These are phyloP conservation scores for Colletotrichum camelliae DNA, from an alignment of 2,329 filamentous ascomycete species.

Conservation along the genomic window DNA sequence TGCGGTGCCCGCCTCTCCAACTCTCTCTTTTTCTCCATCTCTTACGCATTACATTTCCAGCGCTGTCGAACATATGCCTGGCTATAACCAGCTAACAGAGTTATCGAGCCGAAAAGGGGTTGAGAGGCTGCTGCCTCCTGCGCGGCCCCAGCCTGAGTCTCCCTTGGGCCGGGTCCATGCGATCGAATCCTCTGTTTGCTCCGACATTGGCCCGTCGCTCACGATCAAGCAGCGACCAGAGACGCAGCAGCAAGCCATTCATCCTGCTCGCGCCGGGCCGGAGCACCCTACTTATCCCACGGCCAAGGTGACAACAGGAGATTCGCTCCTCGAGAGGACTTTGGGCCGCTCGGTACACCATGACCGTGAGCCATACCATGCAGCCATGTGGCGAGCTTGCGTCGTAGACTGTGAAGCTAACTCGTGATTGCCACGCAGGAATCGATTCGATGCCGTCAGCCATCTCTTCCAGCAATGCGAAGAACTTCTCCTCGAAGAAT, in stretches of 20 bases:
- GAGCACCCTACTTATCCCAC: not conserved
- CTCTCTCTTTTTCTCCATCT: not conserved
- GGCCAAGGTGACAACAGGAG: not conserved
- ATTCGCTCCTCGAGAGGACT: not conserved
- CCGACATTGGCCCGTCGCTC: not conserved
- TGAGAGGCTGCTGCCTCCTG: not conserved
- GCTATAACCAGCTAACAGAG: not conserved
- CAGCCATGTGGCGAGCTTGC: not conserved
- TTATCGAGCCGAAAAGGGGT: not conserved
- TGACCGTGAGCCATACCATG: not conserved
- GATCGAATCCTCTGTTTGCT: not conserved
- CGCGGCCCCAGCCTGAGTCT: not conserved
- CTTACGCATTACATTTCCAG: not conserved
- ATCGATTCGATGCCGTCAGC: not conserved
- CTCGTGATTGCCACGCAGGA: not conserved
- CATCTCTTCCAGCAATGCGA: not conserved
- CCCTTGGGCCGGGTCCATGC: not conserved
- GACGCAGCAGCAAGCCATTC: not conserved
- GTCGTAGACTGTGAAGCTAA: not conserved
- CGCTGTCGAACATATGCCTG: not conserved
- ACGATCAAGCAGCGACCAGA: not conserved
- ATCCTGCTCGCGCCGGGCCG: not conserved
- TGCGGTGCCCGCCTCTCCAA: not conserved
- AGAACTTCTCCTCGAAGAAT: not conserved
- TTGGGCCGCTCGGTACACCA: not conserved